These are phyloP conservation scores for Chaetomiaceae sp. DNA, from an alignment of 2,329 filamentous ascomycete species.

Conservation along the genomic window DNA sequence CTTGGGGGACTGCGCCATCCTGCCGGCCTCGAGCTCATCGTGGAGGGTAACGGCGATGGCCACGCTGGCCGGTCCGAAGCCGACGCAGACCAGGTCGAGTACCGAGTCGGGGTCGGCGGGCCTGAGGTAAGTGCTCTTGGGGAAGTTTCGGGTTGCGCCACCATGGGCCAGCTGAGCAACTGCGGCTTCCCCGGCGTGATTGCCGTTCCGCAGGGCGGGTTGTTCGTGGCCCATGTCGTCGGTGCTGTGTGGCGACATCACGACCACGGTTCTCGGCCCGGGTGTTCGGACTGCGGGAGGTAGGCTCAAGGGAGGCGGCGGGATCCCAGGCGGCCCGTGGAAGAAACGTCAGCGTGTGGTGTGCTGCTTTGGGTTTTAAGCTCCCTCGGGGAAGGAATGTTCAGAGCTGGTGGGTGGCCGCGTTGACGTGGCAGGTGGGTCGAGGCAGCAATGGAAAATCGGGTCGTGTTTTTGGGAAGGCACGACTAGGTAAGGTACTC, in stretches of 20 bases:
- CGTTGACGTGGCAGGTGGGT: not conserved
- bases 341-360: no score
- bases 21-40: conserved; percentile 59
- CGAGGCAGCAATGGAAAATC: no score
- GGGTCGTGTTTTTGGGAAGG: no score
- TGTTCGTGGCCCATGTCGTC: conserved; percentile 13
- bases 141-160: not conserved
- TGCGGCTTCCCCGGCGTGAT: conserved; percentile 6
- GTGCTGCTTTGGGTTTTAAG: not conserved
- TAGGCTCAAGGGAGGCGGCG: no score
- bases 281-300: no score
- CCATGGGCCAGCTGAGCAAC: conserved; percentile 10
- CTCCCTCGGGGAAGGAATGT: not conserved
- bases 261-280: not conserved
- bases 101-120: conserved; percentile 55
- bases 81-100: conserved; percentile 82
- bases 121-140: conserved; percentile 27
- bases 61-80: conserved; percentile 87
- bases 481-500: not conserved
- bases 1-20: conserved; percentile 50
- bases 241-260: conserved; percentile 24
- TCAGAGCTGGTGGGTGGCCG: no score
- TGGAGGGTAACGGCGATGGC: conserved; percentile 85
- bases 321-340: no score
- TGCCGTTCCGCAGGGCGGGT: conserved; percentile 5